phyloP scores from a whole-genome alignment of 257 asterid species.

The Plantago major region DNA sequence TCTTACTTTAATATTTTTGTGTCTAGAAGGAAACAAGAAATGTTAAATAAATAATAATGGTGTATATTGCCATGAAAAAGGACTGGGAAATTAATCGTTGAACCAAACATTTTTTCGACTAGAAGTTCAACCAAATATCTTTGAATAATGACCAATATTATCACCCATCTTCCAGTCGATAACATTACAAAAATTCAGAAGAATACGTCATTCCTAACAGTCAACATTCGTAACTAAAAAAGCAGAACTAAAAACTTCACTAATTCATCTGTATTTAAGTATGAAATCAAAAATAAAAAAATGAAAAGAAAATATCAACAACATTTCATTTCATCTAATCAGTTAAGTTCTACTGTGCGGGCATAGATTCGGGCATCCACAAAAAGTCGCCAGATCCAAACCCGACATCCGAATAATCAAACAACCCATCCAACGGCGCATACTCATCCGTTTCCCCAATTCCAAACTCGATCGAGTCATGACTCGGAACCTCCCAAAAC shows the following conservation, averaged over 20 bases:
- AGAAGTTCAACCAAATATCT: too few relatives aligned
- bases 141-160: too few relatives aligned
- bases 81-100: too few relatives aligned
- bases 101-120: too few relatives aligned
- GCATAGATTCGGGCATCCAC: constrained; percentile 47
- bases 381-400: constrained; percentile 30
- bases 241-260: neutral
- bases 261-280: constrained; percentile 11
- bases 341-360: constrained; percentile 34
- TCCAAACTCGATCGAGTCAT: constrained; percentile 43
- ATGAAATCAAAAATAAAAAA: constrained; percentile 1
- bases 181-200: too few relatives aligned
- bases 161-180: too few relatives aligned
- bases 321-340: neutral
- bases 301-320: constrained; percentile 11
- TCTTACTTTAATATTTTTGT: too few relatives aligned
- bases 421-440: constrained; percentile 41
- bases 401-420: constrained; percentile 35
- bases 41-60: too few relatives aligned
- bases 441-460: constrained; percentile 22
- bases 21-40: too few relatives aligned
- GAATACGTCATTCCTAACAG: too few relatives aligned
- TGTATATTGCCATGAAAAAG: too few relatives aligned
- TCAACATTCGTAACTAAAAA: too few relatives aligned
- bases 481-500: constrained; percentile 35